A percentile compares a stretch with the other conserved stretches of the same genome.
phyloP scores from a whole-genome alignment of 176 grass and related monocot species.

The Olyra latifolia region DNA sequence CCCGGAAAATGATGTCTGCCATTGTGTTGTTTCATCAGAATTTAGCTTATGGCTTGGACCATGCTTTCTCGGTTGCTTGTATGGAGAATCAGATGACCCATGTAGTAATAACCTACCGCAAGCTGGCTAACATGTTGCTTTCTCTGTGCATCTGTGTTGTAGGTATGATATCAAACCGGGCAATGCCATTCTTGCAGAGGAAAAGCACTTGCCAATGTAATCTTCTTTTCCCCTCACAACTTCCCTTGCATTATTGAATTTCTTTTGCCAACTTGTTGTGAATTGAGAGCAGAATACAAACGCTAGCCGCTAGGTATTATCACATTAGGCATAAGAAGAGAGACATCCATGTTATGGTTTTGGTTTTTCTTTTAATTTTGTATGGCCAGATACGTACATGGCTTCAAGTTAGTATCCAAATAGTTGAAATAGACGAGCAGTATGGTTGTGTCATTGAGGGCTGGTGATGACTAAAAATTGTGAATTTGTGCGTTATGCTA shows the following conservation, averaged over 20 bases:
- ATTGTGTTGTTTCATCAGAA: neutral
- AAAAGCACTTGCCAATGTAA: constrained; percentile 82
- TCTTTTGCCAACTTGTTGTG: neutral
- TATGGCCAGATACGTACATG: neutral
- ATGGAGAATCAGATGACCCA: neutral
- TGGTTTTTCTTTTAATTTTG: too few species aligned
- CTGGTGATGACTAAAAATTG: neutral
- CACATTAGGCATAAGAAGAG: neutral
- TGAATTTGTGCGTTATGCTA: neutral
- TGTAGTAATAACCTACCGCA: neutral
- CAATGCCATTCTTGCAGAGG: constrained; percentile 68
- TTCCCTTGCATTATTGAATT: neutral
- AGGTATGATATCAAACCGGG: constrained; percentile 68
- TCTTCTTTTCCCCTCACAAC: neutral
- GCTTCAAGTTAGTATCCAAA: neutral
- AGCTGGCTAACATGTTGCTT: constrained; percentile 9
- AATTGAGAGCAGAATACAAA: neutral
- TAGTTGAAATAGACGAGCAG: neutral
- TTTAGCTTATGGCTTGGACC: neutral
- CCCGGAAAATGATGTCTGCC: neutral
- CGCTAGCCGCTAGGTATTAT: neutral
- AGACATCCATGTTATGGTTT: neutral
- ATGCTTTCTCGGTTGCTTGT: neutral
- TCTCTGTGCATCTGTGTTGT: constrained; percentile 4
- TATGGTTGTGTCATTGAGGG: neutral